These are phyloP conservation scores for Coleophoma eucalyptorum DNA, from an alignment of 2,329 filamentous ascomycete genomes.

Conservation along the genomic window DNA sequence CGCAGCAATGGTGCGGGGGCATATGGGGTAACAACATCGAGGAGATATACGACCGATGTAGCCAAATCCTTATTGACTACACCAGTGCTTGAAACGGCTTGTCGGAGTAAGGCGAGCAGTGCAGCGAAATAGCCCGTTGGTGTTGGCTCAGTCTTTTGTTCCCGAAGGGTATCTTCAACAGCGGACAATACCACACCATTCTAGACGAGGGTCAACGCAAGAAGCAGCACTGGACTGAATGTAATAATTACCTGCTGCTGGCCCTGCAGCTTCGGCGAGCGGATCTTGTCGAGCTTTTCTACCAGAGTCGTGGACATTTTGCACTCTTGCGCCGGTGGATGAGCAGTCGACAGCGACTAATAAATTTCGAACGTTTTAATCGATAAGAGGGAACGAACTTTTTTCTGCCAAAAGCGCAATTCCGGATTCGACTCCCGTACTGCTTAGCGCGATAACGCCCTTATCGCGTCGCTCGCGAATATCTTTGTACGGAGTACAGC, in stretches of 20 bases:
- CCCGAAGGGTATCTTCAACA: slow-evolving; percentile 87
- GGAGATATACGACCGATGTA: slow-evolving; percentile 86
- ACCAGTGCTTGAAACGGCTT: slow-evolving; percentile 63
- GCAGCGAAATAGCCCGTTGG: slow-evolving; percentile 94
- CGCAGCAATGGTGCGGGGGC: slow-evolving; percentile 83
- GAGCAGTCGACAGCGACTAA: slow-evolving; percentile 9
- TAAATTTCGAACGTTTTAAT: slow-evolving; percentile 13
- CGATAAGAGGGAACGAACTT: slow-evolving; percentile 10
- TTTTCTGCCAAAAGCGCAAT: slow-evolving; percentile 4
- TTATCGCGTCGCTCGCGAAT: slow-evolving; percentile 8
- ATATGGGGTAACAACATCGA: slow-evolving; percentile 85
- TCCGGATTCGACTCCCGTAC: neutral
- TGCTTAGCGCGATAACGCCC: slow-evolving; percentile 2
- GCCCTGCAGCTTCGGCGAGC: slow-evolving; percentile 92
- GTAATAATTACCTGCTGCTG: slow-evolving; percentile 72
- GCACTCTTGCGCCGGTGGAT: slow-evolving; percentile 20
- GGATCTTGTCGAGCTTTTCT: slow-evolving; percentile 96
- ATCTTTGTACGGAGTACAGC: too few species aligned
- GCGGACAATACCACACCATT: slow-evolving; percentile 83
- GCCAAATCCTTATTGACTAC: slow-evolving; percentile 78
- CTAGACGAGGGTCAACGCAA: slow-evolving; percentile 36
- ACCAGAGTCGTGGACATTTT: slow-evolving; percentile 55
- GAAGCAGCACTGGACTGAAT: neutral
- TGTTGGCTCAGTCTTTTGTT: slow-evolving; percentile 78
- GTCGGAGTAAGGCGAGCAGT: slow-evolving; percentile 81